Evolutionary conservation across 345 rosid species (phyloP), one percentile per base, ranked within the genome.

Genomic region (Pugionium cornutum): DNA sequence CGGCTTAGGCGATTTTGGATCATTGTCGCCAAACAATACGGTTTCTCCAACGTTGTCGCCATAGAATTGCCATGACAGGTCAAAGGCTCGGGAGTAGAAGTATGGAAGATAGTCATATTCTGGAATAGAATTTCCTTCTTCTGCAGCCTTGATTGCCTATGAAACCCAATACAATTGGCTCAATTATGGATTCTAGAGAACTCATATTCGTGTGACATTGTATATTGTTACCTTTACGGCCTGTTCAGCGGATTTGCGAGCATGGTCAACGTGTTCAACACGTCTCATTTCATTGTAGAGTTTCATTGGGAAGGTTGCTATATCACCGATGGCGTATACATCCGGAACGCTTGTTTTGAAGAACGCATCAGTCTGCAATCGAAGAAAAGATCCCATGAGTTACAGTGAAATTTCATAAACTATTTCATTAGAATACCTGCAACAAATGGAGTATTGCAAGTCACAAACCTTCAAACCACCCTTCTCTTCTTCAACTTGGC

Each of bases 21-120:
- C 66, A 64, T 53, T 85, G 77, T 88, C 88, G 7, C 97, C 99
- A 25, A 94, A 90, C 26, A 94, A 76, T 58, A 94, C 95, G 9
- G 64, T 44, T 31, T 75, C 79, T 56, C 79, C 79, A 31, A 65
- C 75, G 25, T 90, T 94, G 83, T 90, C 99, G 36, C 99, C 99
- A 3, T 94, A 94, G 86, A 94, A 94, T 51, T 90, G 99, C 99
- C 97, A 94, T 9, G 99, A 85, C 28, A 94, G 96, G 64, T 83
- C 64, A 66, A 76, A 76, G 9, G 76, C 75, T 49, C 76, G 56
- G 27, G 79, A 76, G 49, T 76, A 70, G 56, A 76, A 76, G 76
- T 64, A 76, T 5, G 79, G 79, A 39, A 76, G 79, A 48, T 76
- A 76, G 25, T 92, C 90, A 30, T 89, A 92, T 30, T 79, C 98